Base-by-base conservation (phyloP, 192 early-diverging fungal species). In the Umbelopsis sp. region DNA sequence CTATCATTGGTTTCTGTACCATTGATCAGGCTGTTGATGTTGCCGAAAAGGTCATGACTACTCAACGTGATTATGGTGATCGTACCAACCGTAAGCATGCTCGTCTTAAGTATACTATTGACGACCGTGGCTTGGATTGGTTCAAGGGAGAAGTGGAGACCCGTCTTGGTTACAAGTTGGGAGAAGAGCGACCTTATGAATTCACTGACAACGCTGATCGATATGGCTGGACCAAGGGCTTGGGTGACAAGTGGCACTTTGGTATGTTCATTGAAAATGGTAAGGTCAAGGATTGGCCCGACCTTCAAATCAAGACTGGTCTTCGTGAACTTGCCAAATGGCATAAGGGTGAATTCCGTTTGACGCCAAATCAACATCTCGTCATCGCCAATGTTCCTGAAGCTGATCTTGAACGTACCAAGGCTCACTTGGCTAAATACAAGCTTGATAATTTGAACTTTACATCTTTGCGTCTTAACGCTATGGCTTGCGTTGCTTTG, bases 41-140 rank as follows among this genome's bases (percentile, higher is more conserved):
- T n/a, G 91, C 88, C 51, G 94, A 97, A 73, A 90, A 92, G 81
- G 94, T 98, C 13, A 92, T 97, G 88, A 78, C 91, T 0, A 92
- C 94, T 48, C 97, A 98, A 83, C 89, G 97, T 66, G 97, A 98
- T 81, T 91, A 89, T 70, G 97, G 97, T 71, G 95, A 97, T 85
- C 91, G 97, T 68, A 91, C 90, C 78, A 98, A 98, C 91, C 92
- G 97, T 78, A 96, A 96, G 86, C 97, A 98, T 84, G 97, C 97
- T 12, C 92, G 97, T 65, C 81, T 98, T 58, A 98, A 98, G 92
- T 98, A 98, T 86, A 98, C 97, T 44, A 94, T 98, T 71, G 97
- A 98, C 73, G 95, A 96, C 82, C 90, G 92, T 71, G 92, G 95
- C 52, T 79, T 98, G 68, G 91, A 91, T 68, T 98, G 95, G 91